A percentile compares a stretch with the other conserved stretches of the same genome.
phyloP scores from a whole-genome alignment of 805 yeast species.

The Wickerhamomyces chaumierensis region DNA sequence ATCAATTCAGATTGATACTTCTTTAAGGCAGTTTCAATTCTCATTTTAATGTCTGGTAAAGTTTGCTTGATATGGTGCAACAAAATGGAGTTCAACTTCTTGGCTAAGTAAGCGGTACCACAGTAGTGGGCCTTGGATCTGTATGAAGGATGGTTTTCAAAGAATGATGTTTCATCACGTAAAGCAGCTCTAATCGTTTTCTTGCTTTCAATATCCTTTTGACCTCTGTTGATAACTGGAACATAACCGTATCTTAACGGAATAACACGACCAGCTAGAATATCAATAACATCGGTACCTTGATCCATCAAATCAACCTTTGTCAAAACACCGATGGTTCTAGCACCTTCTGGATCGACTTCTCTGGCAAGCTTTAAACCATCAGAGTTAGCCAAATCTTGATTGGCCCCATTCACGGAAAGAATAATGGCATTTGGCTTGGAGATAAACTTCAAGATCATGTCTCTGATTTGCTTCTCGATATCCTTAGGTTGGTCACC shows the following conservation, averaged over 20 bases:
- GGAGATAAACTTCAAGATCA: constrained; percentile 86
- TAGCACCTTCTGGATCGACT: constrained; percentile 91
- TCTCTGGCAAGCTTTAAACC: constrained; percentile 94
- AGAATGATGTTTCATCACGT: constrained; percentile 66
- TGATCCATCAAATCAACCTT: constrained; percentile 96
- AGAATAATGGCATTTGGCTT: constrained; percentile 92
- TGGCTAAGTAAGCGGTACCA: constrained; percentile 96
- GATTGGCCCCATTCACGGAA: constrained; percentile 93
- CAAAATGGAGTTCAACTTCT: constrained; percentile 78
- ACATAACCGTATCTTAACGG: constrained; percentile 93
- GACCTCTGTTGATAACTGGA: constrained; percentile 96
- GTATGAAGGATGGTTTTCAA: constrained; percentile 85
- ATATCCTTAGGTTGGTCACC: constrained; percentile 98
- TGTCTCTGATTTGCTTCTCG: constrained; percentile 85
- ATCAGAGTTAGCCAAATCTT: constrained; percentile 94
- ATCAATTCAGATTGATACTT: constrained; percentile 74
- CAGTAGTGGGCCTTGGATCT: constrained; percentile 90
- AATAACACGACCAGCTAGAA: constrained; percentile 88
- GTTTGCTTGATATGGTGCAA: constrained; percentile 83
- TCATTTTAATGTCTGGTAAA: constrained; percentile 85
- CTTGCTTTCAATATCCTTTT: constrained; percentile 82
- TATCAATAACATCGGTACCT: constrained; percentile 95
- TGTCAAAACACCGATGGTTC: constrained; percentile 95
- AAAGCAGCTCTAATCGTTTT: constrained; percentile 86
- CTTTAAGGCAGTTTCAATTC: constrained; percentile 75